A percentile compares a stretch with the other conserved stretches of the same genome.
Evolutionary conservation across 2,329 filamentous ascomycete species (phyloP).

Genomic region (Ramularia endophylla): DNA sequence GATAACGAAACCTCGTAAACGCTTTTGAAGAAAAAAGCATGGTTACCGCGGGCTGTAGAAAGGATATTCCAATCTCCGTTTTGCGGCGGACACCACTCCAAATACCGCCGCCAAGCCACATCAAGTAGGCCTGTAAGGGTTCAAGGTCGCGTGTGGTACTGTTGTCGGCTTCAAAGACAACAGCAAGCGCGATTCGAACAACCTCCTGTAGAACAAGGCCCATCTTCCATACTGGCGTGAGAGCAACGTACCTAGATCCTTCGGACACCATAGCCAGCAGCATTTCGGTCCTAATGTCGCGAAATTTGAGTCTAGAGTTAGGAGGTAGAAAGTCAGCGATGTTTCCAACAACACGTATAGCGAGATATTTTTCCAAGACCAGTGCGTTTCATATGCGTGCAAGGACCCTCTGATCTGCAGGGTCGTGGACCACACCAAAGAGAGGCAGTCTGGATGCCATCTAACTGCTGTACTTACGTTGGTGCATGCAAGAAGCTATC

Average conservation of each 20-base stretch:
- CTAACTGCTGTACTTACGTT: too few relatives aligned
- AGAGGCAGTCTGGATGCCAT: too few relatives aligned
- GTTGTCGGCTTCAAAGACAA: constrained; percentile 44
- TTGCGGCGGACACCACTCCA: constrained; percentile 53
- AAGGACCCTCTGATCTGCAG: too few relatives aligned
- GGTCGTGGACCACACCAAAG: too few relatives aligned
- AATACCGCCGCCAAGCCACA: constrained; percentile 47
- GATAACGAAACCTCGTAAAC: constrained; percentile 19
- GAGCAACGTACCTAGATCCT: constrained; percentile 52
- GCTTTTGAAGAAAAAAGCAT: constrained; percentile 35
- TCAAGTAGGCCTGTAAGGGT: constrained; percentile 42
- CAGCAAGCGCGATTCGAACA: constrained; percentile 32
- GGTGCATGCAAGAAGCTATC: constrained; percentile 55
- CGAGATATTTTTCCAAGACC: too few relatives aligned
- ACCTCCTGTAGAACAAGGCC: constrained; percentile 47
- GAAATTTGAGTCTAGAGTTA: too few relatives aligned
- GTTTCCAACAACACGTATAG: too few relatives aligned
- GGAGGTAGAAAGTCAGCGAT: too few relatives aligned
- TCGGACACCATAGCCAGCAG: constrained; percentile 51
- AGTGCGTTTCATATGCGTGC: too few relatives aligned
- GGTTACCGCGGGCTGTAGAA: constrained; percentile 47
- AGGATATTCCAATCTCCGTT: constrained; percentile 53
- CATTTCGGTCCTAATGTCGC: constrained; percentile 51
- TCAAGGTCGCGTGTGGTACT: constrained; percentile 44
- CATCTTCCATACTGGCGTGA: constrained; percentile 53